These are phyloP conservation scores for Diaporthe caulivora DNA, from an alignment of 2,329 filamentous ascomycete genomes.

Conservation along the genomic window DNA sequence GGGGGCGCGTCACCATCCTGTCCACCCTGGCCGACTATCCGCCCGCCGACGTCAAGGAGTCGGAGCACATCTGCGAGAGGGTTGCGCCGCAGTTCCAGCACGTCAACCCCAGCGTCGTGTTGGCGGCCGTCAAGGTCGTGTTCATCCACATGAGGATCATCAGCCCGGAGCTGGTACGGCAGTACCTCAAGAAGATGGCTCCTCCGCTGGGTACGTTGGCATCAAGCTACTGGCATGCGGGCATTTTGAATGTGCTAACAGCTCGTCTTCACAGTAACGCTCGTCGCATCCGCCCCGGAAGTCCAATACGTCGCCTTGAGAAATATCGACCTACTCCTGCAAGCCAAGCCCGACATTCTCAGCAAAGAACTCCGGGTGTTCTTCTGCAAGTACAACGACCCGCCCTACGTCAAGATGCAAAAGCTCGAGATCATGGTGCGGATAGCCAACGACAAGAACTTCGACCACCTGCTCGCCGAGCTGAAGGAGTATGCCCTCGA, in stretches of 20 bases:
- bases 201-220: constrained; percentile 82
- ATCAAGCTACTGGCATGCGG: neutral
- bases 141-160: constrained; percentile 95
- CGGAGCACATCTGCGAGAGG: constrained; percentile 97
- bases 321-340: constrained; percentile 95
- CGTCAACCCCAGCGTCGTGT: constrained; percentile 95
- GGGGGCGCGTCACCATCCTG: constrained; percentile 95
- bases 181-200: constrained; percentile 98
- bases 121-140: constrained; percentile 97
- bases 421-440: constrained; percentile 99
- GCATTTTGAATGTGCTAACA: constrained; percentile 35
- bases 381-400: constrained; percentile 99
- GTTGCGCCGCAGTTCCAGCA: constrained; percentile 98
- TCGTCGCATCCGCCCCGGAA: constrained; percentile 95
- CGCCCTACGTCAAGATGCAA: constrained; percentile 95
- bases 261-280: constrained; percentile 73
- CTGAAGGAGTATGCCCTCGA: constrained; percentile 97
- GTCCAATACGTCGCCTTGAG: constrained; percentile 97
- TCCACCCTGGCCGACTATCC: constrained; percentile 91
- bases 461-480: constrained; percentile 93
- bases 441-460: constrained; percentile 97
- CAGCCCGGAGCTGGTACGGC: constrained; percentile 80
- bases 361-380: constrained; percentile 98
- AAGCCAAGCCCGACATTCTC: constrained; percentile 95
- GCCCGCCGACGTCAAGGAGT: constrained; percentile 90